A percentile compares a stretch with the other conserved stretches of the same genome.
Evolutionary conservation across 139 green algal genomes (phyloP).

Genomic region (Zygnema cylindricum): DNA sequence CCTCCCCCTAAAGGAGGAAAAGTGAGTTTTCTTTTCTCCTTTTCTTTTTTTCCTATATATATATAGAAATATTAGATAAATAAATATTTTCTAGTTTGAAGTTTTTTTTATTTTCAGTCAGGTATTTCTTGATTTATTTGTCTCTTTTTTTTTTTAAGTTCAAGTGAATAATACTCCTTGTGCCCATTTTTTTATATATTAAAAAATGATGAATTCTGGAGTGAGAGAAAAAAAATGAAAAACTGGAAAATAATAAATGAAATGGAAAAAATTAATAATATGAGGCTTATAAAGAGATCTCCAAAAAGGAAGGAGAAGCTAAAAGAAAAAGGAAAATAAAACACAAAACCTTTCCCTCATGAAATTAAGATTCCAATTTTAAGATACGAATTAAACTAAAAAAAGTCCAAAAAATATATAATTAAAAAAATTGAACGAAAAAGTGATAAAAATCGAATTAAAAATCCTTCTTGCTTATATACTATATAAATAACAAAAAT

Average conservation of each 20-base stretch:
- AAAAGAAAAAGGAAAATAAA: too few species aligned
- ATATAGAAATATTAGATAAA: neutral
- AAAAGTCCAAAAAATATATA: too few species aligned
- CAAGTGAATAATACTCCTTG: neutral
- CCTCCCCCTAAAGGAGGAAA: neutral
- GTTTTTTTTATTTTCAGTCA: neutral
- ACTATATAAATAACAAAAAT: neutral
- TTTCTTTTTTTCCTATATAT: neutral
- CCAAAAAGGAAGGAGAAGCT: too few species aligned
- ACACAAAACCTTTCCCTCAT: too few species aligned
- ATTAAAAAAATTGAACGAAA: neutral
- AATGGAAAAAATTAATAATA: too few species aligned
- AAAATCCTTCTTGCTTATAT: neutral
- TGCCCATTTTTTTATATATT: too few species aligned
- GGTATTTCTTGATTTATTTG: neutral
- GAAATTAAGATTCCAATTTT: too few species aligned
- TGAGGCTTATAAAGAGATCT: too few species aligned
- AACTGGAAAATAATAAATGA: too few species aligned
- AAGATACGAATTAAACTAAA: too few species aligned
- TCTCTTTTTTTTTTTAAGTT: neutral
- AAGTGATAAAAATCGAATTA: neutral
- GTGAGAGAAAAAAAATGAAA: too few species aligned
- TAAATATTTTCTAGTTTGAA: neutral
- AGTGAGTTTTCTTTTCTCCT: neutral
- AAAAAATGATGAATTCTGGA: too few species aligned